Evolutionary conservation across 2,329 filamentous ascomycete species (phyloP), one percentile per base, ranked within the genome.

Genomic region (Talaromyces albobiverticillius): DNA sequence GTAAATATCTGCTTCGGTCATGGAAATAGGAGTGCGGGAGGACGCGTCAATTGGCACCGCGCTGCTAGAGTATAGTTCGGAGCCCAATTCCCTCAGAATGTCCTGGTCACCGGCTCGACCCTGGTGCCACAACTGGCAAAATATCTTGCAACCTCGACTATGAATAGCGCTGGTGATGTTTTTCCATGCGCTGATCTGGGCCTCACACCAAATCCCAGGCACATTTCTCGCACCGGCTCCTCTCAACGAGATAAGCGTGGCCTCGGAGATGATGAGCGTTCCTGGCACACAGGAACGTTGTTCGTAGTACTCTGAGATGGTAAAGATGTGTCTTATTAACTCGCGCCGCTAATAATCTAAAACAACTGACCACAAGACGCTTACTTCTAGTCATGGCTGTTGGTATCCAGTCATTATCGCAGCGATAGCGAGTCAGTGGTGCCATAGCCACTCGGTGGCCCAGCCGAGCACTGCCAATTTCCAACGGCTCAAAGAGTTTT

Each of bases 111-210:
- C 79, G 3, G 76, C 75, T 10, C 85, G 77, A 2, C 85, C 83
- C 13, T 81, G 70, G 0, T 77, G 77, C 74, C 81, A 86, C 0
- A 88, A 71, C 62, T 88, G 85, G 2, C 76, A 69, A 66, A 73
- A 85, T 22, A 86, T 82, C 61, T 73, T 82, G 16, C 74, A 76
- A 2, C 79, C 80, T 56, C 82, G 83, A 22, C 71, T 71, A 61
- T 88, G 85, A 0, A 87, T 82, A 0, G 77, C 79, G n/a, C 82
- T 76, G 2, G 79, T 82, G 29, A 87, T 71, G 2, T 74, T 67
- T 59, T 76, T 80, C 84, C 84, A 88, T 0, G 72, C 79, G 1
- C 70, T 71, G 16, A 84, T 71, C 55, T 85, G 81, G 11, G 71
- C 74, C 0, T 74, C 65, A 8, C 65, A 78, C 61, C 74, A 84